Evolutionary conservation across 2,329 filamentous ascomycete species (phyloP), one percentile per base, ranked within the genome.

Genomic region (Stagonosporopsis chrysanthemi): DNA sequence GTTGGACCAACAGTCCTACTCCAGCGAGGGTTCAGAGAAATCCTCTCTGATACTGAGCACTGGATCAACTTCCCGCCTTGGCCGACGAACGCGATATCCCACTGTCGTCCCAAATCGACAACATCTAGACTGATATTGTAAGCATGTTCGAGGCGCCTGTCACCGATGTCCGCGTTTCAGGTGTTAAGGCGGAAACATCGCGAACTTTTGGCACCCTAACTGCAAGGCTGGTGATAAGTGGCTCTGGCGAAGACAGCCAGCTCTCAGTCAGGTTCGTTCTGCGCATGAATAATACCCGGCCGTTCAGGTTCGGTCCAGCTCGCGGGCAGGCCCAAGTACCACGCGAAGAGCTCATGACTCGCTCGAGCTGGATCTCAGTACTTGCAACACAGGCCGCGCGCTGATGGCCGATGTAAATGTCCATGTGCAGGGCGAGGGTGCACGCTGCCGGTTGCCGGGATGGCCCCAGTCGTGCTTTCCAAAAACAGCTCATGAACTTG

Each of bases 81-180:
- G n/a, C 0, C 2, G 6, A 24, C 17, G 12, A 11, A 14, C 7
- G 23, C 41, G n/a, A 28, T 39, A 1, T 28, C 22, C 12, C 29
- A 2, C 11, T 38, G 12, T 31, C 22, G 7, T 22, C 11, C 36
- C 26, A 23, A 29, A 22, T 19, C 15, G 14, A 23, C 19, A 28
- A 6, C 22, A 6, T 22, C 15, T 17, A 23, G 12, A 29, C 31
- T 38, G 29, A 26, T n/a, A 24, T n/a, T 33, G 12, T 28, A n/a
- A 42, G 17, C 24, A n/a, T 28, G 7, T 8, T 19, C 11, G 24
- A 24, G 12, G 15, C 39, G 29, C 17, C 39, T 35, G 26, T 11
- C n/a, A 24, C 23, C 29, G 51, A 55, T 38, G 45, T 55, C 52
- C 52, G 52, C 45, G 45, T 55, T 49, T 55, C 52, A 50, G 1